phyloP scores from a whole-genome alignment of 805 yeast genomes.

The Cyberlindnera japonica region DNA sequence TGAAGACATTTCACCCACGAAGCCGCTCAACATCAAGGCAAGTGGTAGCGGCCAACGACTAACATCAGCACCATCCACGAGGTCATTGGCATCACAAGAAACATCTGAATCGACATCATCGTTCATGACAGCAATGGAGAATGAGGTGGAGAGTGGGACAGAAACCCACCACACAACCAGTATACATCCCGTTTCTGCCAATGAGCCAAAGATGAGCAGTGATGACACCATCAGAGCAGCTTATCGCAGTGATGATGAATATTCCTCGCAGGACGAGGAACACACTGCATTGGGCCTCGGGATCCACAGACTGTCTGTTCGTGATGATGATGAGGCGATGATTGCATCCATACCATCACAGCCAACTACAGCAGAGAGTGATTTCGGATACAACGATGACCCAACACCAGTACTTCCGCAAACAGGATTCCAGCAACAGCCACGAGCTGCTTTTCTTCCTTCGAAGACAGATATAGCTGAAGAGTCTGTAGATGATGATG shows the following conservation, averaged over 20 bases:
- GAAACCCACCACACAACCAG: not conserved
- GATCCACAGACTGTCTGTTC: constrained; percentile 13
- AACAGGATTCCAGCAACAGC: constrained; percentile 4
- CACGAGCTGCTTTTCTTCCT: not conserved
- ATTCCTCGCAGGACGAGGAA: not conserved
- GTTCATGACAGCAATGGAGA: constrained; percentile 24
- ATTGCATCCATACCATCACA: not conserved
- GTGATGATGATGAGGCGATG: constrained; percentile 2
- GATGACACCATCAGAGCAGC: not conserved
- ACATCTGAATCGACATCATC: constrained; percentile 16
- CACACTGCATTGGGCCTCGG: constrained; percentile 14
- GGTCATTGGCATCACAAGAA: constrained; percentile 18
- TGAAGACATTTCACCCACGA: constrained; percentile 24
- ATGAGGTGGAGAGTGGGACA: not conserved
- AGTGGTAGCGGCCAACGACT: not conserved
- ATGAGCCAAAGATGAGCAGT: not conserved
- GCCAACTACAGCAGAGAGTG: constrained; percentile 3
- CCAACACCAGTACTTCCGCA: constrained; percentile 22
- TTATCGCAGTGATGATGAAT: not conserved
- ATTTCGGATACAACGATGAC: constrained; percentile 18
- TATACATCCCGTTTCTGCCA: not conserved
- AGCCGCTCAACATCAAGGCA: constrained; percentile 22
- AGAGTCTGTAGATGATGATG: constrained; percentile 3
- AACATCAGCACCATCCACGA: constrained; percentile 5
- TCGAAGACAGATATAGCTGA: constrained; percentile 4